Conservation (phyloP, 2,329 filamentous ascomycete genomes). For the Stagonosporopsis cucurbitacearum region DNA sequence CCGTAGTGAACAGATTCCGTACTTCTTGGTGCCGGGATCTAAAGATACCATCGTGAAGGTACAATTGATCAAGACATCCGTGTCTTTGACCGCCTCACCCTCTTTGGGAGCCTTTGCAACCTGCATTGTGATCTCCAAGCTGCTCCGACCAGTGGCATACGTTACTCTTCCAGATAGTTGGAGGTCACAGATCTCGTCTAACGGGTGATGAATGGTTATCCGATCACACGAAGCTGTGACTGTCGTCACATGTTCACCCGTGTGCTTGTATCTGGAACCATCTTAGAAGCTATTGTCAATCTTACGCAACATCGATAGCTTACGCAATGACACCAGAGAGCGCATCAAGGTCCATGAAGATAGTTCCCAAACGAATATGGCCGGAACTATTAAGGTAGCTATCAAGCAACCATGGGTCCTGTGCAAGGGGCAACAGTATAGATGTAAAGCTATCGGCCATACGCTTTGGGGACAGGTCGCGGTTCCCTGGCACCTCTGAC, state of each 20-base stretch:
- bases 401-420: conserved; percentile 78
- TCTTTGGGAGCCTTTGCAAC: conserved; percentile 70
- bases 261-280: conserved; percentile 66
- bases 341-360: conserved; percentile 83
- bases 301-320: conserved; percentile 63
- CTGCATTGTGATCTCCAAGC: conserved; percentile 76
- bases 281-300: conserved; percentile 20
- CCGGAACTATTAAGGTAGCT: conserved; percentile 79
- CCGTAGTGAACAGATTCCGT: not conserved
- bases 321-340: conserved; percentile 74
- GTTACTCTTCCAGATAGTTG: conserved; percentile 73
- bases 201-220: conserved; percentile 71
- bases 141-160: conserved; percentile 75
- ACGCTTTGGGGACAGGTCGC: conserved; percentile 68
- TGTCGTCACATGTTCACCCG: conserved; percentile 67
- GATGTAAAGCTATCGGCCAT: conserved; percentile 76
- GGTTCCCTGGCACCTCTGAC: conserved; percentile 52
- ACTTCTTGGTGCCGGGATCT: conserved; percentile 71
- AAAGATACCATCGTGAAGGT: conserved; percentile 80
- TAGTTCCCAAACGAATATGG: conserved; percentile 72
- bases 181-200: conserved; percentile 79
- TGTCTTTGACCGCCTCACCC: conserved; percentile 62
- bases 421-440: conserved; percentile 72
- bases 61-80: conserved; percentile 73
- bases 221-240: conserved; percentile 70